Evolutionary conservation across 441 rosid genomes (phyloP).

Genomic region (Gossypium davidsonii): DNA sequence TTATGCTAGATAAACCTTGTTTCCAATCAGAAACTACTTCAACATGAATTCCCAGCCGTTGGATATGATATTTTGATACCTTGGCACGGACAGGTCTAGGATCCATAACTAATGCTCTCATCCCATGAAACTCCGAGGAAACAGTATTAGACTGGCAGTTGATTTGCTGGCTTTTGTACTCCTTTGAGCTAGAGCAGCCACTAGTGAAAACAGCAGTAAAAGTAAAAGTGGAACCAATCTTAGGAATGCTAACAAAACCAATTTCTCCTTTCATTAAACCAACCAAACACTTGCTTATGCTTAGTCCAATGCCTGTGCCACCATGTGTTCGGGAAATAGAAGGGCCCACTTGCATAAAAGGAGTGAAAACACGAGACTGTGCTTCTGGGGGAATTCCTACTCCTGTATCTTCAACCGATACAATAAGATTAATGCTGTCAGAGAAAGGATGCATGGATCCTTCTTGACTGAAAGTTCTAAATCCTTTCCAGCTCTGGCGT

Average conservation of each 20-base stretch:
- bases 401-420: constrained; percentile 93
- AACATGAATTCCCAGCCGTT: constrained; percentile 65
- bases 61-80: constrained; percentile 72
- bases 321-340: constrained; percentile 83
- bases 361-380: constrained; percentile 86
- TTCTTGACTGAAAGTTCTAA: constrained; percentile 47
- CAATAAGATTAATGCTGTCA: constrained; percentile 48
- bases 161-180: constrained; percentile 38
- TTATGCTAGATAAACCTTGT: constrained; percentile 35
- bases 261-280: constrained; percentile 84
- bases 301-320: constrained; percentile 93
- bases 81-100: constrained; percentile 56
- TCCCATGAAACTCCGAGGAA: constrained; percentile 51
- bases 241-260: constrained; percentile 69
- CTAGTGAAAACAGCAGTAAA: constrained; percentile 70
- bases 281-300: constrained; percentile 90
- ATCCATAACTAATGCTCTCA: constrained; percentile 71
- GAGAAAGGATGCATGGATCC: constrained; percentile 23
- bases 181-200: constrained; percentile 36
- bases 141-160: constrained; percentile 31
- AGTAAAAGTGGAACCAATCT: constrained; percentile 75
- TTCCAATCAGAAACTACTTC: constrained; percentile 50
- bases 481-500: constrained; percentile 58
- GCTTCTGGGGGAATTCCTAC: constrained; percentile 81
- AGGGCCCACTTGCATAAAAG: constrained; percentile 86